Evolutionary conservation across 495 filamentous ascomycete genomes (phyloP), one percentile per base, ranked within the genome.

Genomic region (Neurospora tetraspora): DNA sequence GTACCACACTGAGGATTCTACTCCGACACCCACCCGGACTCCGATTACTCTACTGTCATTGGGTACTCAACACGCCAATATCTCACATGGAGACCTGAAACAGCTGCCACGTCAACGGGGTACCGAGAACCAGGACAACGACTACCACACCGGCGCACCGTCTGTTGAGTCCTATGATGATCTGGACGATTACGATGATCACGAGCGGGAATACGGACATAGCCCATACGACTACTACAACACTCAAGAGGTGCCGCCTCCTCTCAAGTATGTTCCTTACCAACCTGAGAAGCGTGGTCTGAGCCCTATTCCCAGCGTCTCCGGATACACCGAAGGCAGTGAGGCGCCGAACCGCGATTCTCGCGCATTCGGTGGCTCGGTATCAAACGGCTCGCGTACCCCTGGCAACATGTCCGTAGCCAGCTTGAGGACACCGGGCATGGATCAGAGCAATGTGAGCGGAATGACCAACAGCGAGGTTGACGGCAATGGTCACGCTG

Each of bases 241-340:
- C 74, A 83, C 82, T 2, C 87, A 88, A 73, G 83, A 88, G 65
- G 87, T 88, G 5, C 85, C 85, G 2, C 83, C 86, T 5, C 87
- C 86, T 12, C 79, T 88, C 20, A 86, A 86, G 69, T 88, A 90
- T 72, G 82, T 87, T 27, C 84, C 85, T 4, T 89, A 89, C 70
- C 85, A 84, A 36, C 85, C 84, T 34, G 84, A 88, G 72, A 84
- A 85, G 39, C 90, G 91, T 38, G 88, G 88, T 16, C 81, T 94
- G 27, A 97, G 94, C 80, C 94, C 94, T 0, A 93, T 96, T 70
- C 94, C 95, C 74, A 97, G 94, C 72, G 91, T 96, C 37, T 93
- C 92, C 0, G 94, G 94, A 70, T 92, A 91, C 74, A 88, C 86
- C 9, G 85, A 86, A 39, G 82, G 80, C 34, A 86, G 82, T 59